Conservation (phyloP, 192 early-diverging fungal genomes). For the Coemansia sp. region DNA sequence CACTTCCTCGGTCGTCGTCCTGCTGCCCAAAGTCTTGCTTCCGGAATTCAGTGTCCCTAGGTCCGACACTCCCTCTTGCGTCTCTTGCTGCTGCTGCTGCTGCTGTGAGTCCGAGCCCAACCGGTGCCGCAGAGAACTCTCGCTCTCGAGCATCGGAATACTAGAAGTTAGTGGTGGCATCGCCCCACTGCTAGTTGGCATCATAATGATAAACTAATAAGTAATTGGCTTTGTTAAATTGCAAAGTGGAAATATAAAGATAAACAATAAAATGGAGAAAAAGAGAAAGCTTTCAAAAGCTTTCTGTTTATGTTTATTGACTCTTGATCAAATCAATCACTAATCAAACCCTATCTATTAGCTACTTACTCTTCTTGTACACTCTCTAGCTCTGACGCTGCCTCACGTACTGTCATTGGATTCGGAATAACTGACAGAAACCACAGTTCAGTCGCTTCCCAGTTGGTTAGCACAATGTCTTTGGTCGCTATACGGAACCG, state of each 20-base stretch:
- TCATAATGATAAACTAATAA: no score
- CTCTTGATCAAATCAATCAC: not conserved
- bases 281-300: not conserved
- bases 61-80: slow-evolving; percentile 32
- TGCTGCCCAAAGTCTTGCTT: not conserved
- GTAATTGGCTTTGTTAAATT: no score
- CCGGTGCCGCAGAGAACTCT: slow-evolving; percentile 45
- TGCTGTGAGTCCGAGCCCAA: slow-evolving; percentile 11
- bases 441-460: no score
- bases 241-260: no score
- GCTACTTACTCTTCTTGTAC: no score
- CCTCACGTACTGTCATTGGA: no score
- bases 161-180: slow-evolving; percentile 34
- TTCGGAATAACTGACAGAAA: no score
- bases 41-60: slow-evolving; percentile 33
- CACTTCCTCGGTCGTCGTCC: slow-evolving; percentile 42
- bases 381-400: no score
- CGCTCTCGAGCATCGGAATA: slow-evolving; percentile 43
- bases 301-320: no score
- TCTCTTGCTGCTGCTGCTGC: not conserved
- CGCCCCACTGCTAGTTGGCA: slow-evolving; percentile 36
- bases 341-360: no score
- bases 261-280: not conserved
- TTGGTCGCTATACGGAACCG: no score
- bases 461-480: no score